Base-by-base conservation (phyloP, 1,139 yeast genomes). In the Blastobotrys serpentis region DNA sequence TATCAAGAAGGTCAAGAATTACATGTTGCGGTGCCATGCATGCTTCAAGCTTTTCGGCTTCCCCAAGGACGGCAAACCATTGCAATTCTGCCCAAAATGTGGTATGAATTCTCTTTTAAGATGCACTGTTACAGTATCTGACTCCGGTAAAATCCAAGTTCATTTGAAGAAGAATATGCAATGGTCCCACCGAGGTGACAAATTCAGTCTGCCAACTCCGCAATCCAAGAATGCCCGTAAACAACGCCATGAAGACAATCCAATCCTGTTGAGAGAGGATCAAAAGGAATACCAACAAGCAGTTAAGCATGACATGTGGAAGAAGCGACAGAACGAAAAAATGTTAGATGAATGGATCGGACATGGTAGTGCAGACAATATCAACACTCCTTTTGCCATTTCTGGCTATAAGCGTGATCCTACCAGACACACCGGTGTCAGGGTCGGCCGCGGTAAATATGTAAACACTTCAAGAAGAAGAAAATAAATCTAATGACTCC, bases 21-120 rank as follows among this genome's bases (percentile, higher is more conserved):
- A 87, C 67, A 90, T 90, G 97, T 77, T 87, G 63, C 78, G 99
- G 68, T 92, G 99, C 67, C 97, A 92, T 67, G 99, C 97, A 0
- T 92, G 99, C 69, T 94, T 92, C 78, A 74, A 79, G 53, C 73
- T 89, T 63, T 73, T 84, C 7, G 92, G 94, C 6, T 74, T 86
- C 50, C 88, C 94, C 39, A 84, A 82, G 60, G 63, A 78, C 77
- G 94, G 94, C 2, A 74, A 73, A 44, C 84, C 90, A 43, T 81
- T 80, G 61, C 96, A 89, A 68, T 92, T 92, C 71, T 92, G 99
- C 67, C 87, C 96, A n/a, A 78, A 82, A 50, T 95, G 99, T 75
- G 98, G 98, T 43, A 95, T 96, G 51, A 81, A 84, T 54, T 90
- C 98, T 0, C 71, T 94, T 53, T 67, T 90, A 60, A 77, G 98